phyloP scores from a whole-genome alignment of 345 rosid genomes.

The Pugionium cornutum region DNA sequence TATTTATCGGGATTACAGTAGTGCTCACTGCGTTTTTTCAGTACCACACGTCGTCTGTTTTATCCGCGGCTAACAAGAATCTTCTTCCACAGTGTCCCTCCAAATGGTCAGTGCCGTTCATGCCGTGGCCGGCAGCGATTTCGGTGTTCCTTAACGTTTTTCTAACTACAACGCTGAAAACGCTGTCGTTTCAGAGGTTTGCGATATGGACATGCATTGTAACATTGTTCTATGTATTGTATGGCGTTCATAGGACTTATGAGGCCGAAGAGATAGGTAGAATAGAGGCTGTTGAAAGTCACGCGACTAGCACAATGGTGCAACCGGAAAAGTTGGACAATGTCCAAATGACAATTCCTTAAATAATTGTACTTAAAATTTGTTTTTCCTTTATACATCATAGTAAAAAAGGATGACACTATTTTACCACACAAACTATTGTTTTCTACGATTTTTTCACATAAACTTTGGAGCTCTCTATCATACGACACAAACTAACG shows the following conservation, averaged over 20 bases:
- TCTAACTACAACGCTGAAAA: constrained; percentile 67
- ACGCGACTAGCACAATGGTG: constrained; percentile 40
- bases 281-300: constrained; percentile 29
- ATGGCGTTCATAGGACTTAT: constrained; percentile 87
- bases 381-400: no score
- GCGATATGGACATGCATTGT: constrained; percentile 71
- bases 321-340: constrained; percentile 48
- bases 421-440: no score
- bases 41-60: constrained; percentile 35
- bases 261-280: constrained; percentile 68
- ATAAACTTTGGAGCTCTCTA: no score
- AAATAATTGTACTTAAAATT: no score
- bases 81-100: not conserved
- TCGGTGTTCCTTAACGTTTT: constrained; percentile 77
- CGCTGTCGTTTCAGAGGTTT: constrained; percentile 61
- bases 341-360: constrained; percentile 17
- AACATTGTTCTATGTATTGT: constrained; percentile 66
- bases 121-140: constrained; percentile 90
- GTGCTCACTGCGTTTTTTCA: constrained; percentile 54
- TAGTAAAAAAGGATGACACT: no score
- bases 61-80: constrained; percentile 30
- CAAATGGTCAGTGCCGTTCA: constrained; percentile 77
- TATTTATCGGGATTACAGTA: constrained; percentile 48
- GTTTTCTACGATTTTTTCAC: no score
- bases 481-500: no score